phyloP scores from a whole-genome alignment of 2,329 filamentous ascomycete species.

The Neofusicoccum parvum region DNA sequence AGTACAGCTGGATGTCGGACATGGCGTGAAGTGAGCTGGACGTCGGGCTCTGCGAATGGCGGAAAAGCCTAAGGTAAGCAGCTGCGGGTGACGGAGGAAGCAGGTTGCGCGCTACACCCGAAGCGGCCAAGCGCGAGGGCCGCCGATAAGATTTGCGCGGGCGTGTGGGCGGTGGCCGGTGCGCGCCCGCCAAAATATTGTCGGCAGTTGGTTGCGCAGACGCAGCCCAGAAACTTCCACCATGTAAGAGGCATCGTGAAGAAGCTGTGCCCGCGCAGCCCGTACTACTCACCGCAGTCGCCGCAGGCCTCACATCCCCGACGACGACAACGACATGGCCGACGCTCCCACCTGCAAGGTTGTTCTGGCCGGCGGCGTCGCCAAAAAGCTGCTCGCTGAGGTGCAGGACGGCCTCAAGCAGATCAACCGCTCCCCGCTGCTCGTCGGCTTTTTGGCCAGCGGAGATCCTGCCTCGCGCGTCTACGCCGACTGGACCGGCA shows the following conservation, averaged over 20 bases:
- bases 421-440: conserved; percentile 71
- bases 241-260: conserved; percentile 1
- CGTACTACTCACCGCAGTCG: conserved; percentile 1
- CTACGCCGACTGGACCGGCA: conserved; percentile 97
- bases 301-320: background rate
- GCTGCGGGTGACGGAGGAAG: conserved; percentile 18
- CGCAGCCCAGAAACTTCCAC: conserved; percentile 2
- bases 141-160: conserved; percentile 18
- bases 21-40: conserved; percentile 31
- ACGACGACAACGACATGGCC: conserved; percentile 21
- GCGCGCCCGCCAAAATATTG: conserved; percentile 10
- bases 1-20: conserved; percentile 56
- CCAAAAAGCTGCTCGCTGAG: conserved; percentile 77
- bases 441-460: conserved; percentile 92
- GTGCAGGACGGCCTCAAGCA: conserved; percentile 74
- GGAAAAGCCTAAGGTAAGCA: conserved; percentile 19
- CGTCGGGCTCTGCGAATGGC: conserved; percentile 13
- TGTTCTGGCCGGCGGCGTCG: conserved; percentile 83
- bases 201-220: conserved; percentile 6
- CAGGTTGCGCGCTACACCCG: conserved; percentile 10
- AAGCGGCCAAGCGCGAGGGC: conserved; percentile 5
- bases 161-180: background rate
- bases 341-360: conserved; percentile 75
- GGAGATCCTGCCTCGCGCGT: conserved; percentile 85
- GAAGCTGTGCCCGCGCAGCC: background rate